Conservation (phyloP, 225 moss, liverwort and hornwort species). For the Lunularia cruciata region DNA sequence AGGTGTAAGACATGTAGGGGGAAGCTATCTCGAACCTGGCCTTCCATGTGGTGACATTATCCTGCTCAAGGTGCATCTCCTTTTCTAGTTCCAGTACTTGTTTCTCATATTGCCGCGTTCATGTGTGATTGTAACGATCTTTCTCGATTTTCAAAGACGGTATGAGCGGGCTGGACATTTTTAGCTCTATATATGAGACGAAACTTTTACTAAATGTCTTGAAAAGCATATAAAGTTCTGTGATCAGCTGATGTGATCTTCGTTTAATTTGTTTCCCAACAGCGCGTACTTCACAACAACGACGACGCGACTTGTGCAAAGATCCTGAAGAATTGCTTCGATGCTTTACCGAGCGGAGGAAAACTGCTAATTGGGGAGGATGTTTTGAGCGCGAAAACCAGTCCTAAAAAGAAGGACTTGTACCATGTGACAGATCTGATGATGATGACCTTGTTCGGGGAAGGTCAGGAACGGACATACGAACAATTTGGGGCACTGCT, state of each 20-base stretch:
- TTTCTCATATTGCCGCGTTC: not conserved
- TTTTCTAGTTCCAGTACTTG: not conserved
- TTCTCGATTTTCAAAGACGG: not conserved
- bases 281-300: slow-evolving; percentile 48
- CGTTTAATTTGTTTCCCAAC: not conserved
- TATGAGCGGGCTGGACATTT: too few relatives aligned
- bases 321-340: slow-evolving; percentile 32
- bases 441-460: not conserved
- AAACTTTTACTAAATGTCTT: too few relatives aligned
- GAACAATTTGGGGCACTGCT: not conserved
- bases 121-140: slow-evolving; percentile 4
- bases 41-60: not conserved
- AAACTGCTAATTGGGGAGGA: slow-evolving; percentile 30
- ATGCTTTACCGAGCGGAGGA: slow-evolving; percentile 30
- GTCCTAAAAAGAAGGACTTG: too few relatives aligned
- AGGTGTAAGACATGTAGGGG: not conserved
- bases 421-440: not conserved
- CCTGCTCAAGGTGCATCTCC: not conserved
- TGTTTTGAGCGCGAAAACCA: not conserved
- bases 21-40: not conserved
- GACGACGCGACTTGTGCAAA: slow-evolving; percentile 27
- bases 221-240: too few relatives aligned
- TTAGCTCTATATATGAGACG: too few relatives aligned
- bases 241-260: not conserved
- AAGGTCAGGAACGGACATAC: not conserved